Conservation (phyloP, 1,284 basidiomycete genomes). For the Heterobasidion parviporum region DNA sequence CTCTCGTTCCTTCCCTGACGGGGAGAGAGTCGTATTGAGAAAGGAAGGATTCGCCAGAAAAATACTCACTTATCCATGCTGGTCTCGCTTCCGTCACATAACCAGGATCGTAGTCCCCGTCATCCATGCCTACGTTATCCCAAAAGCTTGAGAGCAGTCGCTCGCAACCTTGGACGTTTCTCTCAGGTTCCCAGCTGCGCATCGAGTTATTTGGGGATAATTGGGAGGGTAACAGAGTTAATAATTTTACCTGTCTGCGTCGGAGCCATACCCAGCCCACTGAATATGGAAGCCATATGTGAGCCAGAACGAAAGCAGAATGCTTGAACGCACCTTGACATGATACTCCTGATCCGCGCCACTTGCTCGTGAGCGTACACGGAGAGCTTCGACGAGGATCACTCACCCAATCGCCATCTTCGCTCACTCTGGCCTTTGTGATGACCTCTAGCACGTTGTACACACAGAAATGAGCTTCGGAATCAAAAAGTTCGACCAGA, state of each 20-base stretch:
- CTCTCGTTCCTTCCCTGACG: neutral
- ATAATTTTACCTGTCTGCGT: conserved; percentile 34
- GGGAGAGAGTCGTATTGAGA: neutral
- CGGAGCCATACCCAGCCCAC: conserved; percentile 45
- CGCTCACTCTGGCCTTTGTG: conserved; percentile 36
- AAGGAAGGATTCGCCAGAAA: neutral
- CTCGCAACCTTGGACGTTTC: conserved; percentile 44
- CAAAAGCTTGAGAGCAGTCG: conserved; percentile 55
- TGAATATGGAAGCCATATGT: conserved; percentile 19
- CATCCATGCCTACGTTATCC: conserved; percentile 48
- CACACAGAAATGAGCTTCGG: neutral
- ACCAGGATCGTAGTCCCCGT: conserved; percentile 42
- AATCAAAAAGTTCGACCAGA: conserved; percentile 9
- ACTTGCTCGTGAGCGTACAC: neutral
- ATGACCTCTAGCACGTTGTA: conserved; percentile 38
- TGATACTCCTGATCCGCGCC: conserved; percentile 8
- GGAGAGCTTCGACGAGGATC: neutral
- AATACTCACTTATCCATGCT: conserved; percentile 43
- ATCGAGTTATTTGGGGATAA: too few relatives aligned
- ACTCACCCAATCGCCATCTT: conserved; percentile 36
- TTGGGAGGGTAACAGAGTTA: too few relatives aligned
- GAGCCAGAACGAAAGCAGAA: neutral
- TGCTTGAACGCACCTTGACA: conserved; percentile 11
- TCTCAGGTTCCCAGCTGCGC: conserved; percentile 57
- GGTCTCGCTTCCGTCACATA: conserved; percentile 29